Base-by-base conservation (phyloP, 108 stramenopile genomes). In the Poteriospumella lacustris region DNA sequence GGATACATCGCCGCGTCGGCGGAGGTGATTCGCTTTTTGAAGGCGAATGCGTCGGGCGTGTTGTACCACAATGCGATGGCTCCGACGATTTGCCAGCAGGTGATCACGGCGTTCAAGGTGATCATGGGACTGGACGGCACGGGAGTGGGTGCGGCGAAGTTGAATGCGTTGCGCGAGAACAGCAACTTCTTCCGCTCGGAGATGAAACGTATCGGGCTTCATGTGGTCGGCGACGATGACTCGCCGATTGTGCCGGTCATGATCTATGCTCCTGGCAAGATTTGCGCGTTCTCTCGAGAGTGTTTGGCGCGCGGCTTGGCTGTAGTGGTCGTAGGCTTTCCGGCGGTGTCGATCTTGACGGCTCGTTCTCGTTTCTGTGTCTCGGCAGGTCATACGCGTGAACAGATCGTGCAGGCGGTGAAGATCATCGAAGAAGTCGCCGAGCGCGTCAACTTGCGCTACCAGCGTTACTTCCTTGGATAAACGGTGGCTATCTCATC, bases 321-420 rank as follows among this genome's bases (percentile, higher is more conserved):
- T n/a, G 96, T 97, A 31, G 98, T 99, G 0, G 96, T 96, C 5
- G 98, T 99, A 2, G 96, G 98, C 2, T 97, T 97, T 78, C 98
- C 98, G 0, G 98, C 98, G 24, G 94, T 94, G 3, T 90, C 94
- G 0, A 91, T 97, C 42, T 75, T 95, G 42, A 85, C 88, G 81
- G 87, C 89, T 0, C 87, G 98, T 19, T 92, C 93, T 5, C 85
- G 96, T 38, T 96, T 99, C 79, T 99, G 98, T 84, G 91, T 99
- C 42, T 93, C 92, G 26, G 98, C 98, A 0, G 96, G 93, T 1
- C 96, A 97, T 82, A 91, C 94, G 24, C 83, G 93, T 28, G 87
- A 92, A 43, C 90, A 95, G 41, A 82, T 97, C 62, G 94, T 94
- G 78, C 77, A 83, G 41, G 96, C 96, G 0, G 77, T 97, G 59